phyloP scores from a whole-genome alignment of 371 early-diverging fungal genomes.

The Phascolomyces articulosus region DNA sequence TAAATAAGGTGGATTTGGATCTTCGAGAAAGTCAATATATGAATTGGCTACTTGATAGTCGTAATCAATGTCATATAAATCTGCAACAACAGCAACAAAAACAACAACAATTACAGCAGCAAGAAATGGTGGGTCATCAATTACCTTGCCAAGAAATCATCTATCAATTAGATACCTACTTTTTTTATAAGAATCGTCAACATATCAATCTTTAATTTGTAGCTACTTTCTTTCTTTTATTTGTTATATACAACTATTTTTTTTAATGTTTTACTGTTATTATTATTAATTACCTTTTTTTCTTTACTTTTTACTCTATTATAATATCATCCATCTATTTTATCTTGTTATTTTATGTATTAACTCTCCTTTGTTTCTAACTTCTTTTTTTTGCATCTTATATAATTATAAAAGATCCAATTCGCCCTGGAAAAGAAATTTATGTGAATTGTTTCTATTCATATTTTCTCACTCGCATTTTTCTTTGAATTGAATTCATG shows the following conservation, averaged over 20 bases:
- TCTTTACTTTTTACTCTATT: too few species aligned
- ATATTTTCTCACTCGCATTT: not conserved
- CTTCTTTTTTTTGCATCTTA: too few species aligned
- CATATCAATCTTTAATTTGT: not conserved
- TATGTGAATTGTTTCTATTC: too few species aligned
- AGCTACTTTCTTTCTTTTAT: not conserved
- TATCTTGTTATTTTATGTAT: too few species aligned
- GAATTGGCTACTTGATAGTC: conserved; percentile 58
- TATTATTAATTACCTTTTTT: too few species aligned
- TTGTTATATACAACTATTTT: not conserved
- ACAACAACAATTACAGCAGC: not conserved
- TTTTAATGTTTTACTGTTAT: not conserved
- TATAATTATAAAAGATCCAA: too few species aligned
- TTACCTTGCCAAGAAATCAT: conserved; percentile 8
- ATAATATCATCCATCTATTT: too few species aligned
- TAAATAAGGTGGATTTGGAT: conserved; percentile 51
- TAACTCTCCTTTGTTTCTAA: too few species aligned
- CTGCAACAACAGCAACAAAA: not conserved
- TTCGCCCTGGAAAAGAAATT: too few species aligned
- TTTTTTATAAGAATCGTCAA: not conserved
- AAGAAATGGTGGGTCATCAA: not conserved
- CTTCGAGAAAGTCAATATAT: conserved; percentile 50
- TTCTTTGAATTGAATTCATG: conserved; percentile 16
- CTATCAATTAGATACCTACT: conserved; percentile 11
- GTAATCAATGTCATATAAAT: conserved; percentile 6